Base-by-base conservation (phyloP, 1,284 basidiomycete genomes). In the Moniliophthora roreri region DNA sequence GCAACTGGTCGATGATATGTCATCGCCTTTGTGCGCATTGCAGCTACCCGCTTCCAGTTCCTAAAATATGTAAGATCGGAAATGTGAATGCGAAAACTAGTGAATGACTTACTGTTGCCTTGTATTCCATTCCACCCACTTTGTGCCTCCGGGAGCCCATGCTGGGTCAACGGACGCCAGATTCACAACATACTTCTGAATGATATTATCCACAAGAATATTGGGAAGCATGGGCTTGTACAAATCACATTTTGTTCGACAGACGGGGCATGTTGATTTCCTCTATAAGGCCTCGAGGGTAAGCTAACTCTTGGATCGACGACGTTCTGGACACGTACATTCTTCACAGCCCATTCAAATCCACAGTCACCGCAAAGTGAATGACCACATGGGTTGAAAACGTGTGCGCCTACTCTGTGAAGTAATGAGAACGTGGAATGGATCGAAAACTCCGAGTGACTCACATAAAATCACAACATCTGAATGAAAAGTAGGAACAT, bases 341-440 rank as follows among this genome's bases (percentile, higher is more conserved):
- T 75, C 55, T 70, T 70, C 35, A 60, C 57, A 49, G 75, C 64
- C 81, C 81, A 84, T 53, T 67, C 62, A 66, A 74, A 72, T 11
- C 73, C 76, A 58, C 81, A 84, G 46, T 75, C 71, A 10, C 79
- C 81, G 51, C 81, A 84, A 51, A 76, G 73, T 26, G 74, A 79
- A 61, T 84, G 81, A 18, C 81, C 81, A 57, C 81, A 84, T 4
- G 81, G 81, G 61, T 79, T 83, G 20, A 74, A 69, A 35, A 78
- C 53, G 61, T 82, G 79, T n/a, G 80, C 67, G 36, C 73, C 75
- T 38, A 75, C 79, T 51, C 81, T 84, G 54, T 8, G 53, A 20
- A 18, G 48, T 28, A 15, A 38, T 16, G 26, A 1, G 34, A 56
- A 38, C 48, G 37, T 35, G 26, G 32, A 41, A 26, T 36, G 2